phyloP scores from a whole-genome alignment of 768 basidiomycete species.

The Rubroboletus pulcherrimus region DNA sequence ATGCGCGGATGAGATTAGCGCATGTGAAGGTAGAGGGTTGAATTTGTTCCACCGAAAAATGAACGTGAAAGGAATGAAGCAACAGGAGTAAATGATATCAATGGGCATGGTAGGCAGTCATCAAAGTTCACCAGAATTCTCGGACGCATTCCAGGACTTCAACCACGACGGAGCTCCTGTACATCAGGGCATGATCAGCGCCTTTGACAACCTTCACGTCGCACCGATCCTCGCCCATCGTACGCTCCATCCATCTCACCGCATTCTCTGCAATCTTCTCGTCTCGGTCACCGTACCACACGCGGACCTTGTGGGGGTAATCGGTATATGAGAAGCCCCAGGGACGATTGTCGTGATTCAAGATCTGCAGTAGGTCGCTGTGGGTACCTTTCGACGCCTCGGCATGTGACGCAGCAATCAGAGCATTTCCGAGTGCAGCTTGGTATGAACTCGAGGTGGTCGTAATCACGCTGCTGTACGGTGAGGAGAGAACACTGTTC shows the following conservation, averaged over 20 bases:
- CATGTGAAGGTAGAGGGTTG: constrained; percentile 1
- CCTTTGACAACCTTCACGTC: constrained; percentile 78
- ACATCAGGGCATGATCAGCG: constrained; percentile 93
- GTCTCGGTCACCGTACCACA: constrained; percentile 94
- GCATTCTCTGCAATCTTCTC: constrained; percentile 91
- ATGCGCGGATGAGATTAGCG: constrained; percentile 8
- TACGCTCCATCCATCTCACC: constrained; percentile 88
- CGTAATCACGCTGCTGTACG: constrained; percentile 20
- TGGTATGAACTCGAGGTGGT: constrained; percentile 39
- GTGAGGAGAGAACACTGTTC: constrained; percentile 38
- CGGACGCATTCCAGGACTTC: constrained; percentile 75
- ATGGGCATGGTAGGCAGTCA: background rate
- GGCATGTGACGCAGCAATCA: constrained; percentile 92
- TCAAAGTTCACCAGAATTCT: constrained; percentile 45
- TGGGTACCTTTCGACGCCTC: constrained; percentile 91
- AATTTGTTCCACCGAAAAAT: constrained; percentile 15
- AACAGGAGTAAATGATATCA: constrained; percentile 10
- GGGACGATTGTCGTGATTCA: constrained; percentile 83
- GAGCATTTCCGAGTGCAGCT: constrained; percentile 78
- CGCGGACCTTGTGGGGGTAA: constrained; percentile 69
- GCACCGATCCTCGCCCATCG: constrained; percentile 73
- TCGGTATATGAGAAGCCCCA: constrained; percentile 89
- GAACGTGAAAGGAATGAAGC: constrained; percentile 17
- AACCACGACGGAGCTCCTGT: constrained; percentile 80
- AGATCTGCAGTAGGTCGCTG: constrained; percentile 84